Conservation (phyloP, 352 stramenopile species). For the Pythium diclinum region DNA sequence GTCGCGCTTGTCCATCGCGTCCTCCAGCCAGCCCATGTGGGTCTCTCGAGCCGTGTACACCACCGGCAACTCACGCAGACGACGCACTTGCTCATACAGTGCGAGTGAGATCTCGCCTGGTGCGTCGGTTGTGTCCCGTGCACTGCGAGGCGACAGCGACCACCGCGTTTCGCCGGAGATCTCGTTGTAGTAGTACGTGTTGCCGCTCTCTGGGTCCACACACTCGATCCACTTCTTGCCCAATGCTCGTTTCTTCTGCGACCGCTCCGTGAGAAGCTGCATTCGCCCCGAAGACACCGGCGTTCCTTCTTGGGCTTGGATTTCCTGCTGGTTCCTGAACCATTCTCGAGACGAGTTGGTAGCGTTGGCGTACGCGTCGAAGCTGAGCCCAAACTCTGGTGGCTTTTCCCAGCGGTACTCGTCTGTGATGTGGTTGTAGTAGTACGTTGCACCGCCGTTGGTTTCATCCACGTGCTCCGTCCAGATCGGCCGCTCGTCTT, state of each 20-base stretch:
- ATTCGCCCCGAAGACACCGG: not conserved
- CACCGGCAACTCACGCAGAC: constrained; percentile 44
- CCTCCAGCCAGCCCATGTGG: constrained; percentile 73
- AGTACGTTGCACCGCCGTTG: constrained; percentile 51
- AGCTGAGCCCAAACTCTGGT: constrained; percentile 52
- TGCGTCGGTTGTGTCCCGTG: constrained; percentile 41
- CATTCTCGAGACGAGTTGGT: constrained; percentile 57
- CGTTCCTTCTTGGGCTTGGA: not conserved
- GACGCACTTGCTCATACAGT: constrained; percentile 48
- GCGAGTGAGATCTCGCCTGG: constrained; percentile 63
- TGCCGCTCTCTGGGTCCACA: constrained; percentile 66
- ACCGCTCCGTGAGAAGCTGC: constrained; percentile 22
- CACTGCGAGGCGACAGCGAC: constrained; percentile 76
- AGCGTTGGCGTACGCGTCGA: constrained; percentile 42
- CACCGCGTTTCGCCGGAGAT: constrained; percentile 84
- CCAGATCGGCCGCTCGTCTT: constrained; percentile 50
- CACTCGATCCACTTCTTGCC: constrained; percentile 84
- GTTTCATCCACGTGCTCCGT: constrained; percentile 52
- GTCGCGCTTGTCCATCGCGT: constrained; percentile 49
- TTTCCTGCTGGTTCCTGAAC: constrained; percentile 40
- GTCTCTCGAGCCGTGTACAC: constrained; percentile 49
- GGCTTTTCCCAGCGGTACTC: constrained; percentile 83
- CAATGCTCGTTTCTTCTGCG: constrained; percentile 32
- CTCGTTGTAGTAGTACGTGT: constrained; percentile 92
- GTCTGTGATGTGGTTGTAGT: constrained; percentile 66